phyloP scores from a whole-genome alignment of 306 rosid genomes.

The Quercus dentata region DNA sequence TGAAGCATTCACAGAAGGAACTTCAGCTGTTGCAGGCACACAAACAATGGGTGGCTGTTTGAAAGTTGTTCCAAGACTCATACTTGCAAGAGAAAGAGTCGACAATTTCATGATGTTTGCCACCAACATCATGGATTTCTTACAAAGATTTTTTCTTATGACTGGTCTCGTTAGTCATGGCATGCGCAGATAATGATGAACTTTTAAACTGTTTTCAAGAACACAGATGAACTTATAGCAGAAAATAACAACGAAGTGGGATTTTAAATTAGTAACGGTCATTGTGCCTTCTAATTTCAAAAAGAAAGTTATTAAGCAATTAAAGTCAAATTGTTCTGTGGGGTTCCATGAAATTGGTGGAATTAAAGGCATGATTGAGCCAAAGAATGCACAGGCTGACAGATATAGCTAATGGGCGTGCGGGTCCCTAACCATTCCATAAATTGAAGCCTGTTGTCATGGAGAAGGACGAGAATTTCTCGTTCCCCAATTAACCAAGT shows the following conservation, averaged over 20 bases:
- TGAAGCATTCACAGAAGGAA: not conserved
- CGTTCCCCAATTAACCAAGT: no score
- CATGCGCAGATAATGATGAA: not conserved
- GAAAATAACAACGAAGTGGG: not conserved
- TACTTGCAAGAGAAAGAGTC: conserved; percentile 20
- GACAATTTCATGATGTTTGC: conserved; percentile 53
- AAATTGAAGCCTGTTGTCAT: not conserved
- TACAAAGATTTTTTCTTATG: conserved; percentile 26
- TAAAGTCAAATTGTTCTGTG: not conserved
- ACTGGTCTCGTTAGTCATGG: conserved; percentile 6
- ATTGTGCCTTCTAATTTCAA: not conserved
- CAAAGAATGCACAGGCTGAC: not conserved
- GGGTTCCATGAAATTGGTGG: not conserved
- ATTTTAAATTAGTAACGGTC: not conserved
- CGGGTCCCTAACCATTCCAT: not conserved
- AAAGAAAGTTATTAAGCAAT: not conserved
- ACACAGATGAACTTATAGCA: not conserved
- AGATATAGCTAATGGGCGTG: not conserved
- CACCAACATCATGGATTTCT: conserved; percentile 46
- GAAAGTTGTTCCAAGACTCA: not conserved
- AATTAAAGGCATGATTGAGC: no score
- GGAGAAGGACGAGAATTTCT: no score
- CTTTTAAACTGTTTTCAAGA: not conserved
- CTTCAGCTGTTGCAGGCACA: not conserved
- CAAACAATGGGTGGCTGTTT: not conserved